phyloP scores from a whole-genome alignment of 208 protist genomes.

The Wallacemonas sp. region DNA sequence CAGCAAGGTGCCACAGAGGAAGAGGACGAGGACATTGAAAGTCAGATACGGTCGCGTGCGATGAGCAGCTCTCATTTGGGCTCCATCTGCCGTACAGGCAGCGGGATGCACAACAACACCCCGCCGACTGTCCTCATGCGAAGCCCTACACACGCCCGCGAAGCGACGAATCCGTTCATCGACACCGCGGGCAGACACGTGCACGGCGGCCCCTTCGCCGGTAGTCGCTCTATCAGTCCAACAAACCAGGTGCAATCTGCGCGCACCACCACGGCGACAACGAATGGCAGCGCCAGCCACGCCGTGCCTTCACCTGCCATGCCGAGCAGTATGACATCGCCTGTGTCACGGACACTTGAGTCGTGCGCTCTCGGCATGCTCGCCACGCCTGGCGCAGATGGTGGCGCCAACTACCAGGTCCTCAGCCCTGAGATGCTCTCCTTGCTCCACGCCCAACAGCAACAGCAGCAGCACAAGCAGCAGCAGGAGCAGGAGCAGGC shows the following conservation, averaged over 20 bases:
- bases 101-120: neutral
- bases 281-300: too few relatives aligned
- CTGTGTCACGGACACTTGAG: neutral
- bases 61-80: neutral
- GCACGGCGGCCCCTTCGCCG: too few relatives aligned
- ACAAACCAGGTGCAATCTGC: too few relatives aligned
- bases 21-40: slow-evolving; percentile 4
- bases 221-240: too few relatives aligned
- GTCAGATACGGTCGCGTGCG: slow-evolving; percentile 1
- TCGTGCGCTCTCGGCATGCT: neutral
- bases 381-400: neutral
- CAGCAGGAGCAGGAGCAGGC: slow-evolving; percentile 10
- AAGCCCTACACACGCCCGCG: neutral
- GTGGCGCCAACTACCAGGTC: neutral
- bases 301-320: neutral
- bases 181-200: neutral
- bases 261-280: too few relatives aligned
- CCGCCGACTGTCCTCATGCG: neutral
- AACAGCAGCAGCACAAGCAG: slow-evolving; percentile 5
- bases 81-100: neutral
- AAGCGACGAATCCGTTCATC: slow-evolving; percentile 7
- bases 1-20: slow-evolving; percentile 12
- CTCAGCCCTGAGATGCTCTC: slow-evolving; percentile 3
- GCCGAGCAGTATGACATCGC: slow-evolving; percentile 5
- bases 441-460: neutral